Conservation (phyloP, 1,139 yeast species). For the Meyerozyma smithsonii region DNA sequence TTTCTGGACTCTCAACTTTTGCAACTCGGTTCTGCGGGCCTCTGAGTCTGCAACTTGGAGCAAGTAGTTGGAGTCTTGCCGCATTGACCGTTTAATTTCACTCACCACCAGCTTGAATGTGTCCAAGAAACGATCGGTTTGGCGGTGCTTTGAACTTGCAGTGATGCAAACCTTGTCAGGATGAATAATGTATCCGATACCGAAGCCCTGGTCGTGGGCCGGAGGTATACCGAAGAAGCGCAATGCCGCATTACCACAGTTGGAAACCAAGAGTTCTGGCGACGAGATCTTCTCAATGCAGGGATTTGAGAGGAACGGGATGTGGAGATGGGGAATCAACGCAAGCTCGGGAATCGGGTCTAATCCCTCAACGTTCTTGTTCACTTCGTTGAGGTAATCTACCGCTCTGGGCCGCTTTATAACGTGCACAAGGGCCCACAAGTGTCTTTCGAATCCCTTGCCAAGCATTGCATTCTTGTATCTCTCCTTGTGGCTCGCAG, state of each 20-base stretch:
- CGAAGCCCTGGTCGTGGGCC: conserved; percentile 70
- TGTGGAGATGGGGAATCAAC: conserved; percentile 32
- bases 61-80: conserved; percentile 31
- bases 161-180: conserved; percentile 55
- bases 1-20: conserved; percentile 30
- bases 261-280: conserved; percentile 43
- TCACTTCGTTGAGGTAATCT: conserved; percentile 39
- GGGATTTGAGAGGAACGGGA: conserved; percentile 57
- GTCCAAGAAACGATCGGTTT: conserved; percentile 61
- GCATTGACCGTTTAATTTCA: conserved; percentile 48
- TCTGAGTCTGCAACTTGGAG: conserved; percentile 32
- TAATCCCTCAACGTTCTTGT: conserved; percentile 22
- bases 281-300: conserved; percentile 38
- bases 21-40: conserved; percentile 30
- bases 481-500: conserved; percentile 46
- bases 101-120: conserved; percentile 58
- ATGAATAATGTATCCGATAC: conserved; percentile 71
- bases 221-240: conserved; percentile 74
- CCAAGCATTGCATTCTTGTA: conserved; percentile 55
- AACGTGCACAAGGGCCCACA: conserved; percentile 55
- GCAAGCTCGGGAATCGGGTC: conserved; percentile 38
- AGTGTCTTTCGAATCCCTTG: conserved; percentile 66
- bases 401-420: conserved; percentile 27
- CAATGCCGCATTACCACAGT: conserved; percentile 78
- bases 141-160: conserved; percentile 70